Evolutionary conservation across 768 basidiomycete genomes (phyloP).

Genomic region (Calocera viscosa): DNA sequence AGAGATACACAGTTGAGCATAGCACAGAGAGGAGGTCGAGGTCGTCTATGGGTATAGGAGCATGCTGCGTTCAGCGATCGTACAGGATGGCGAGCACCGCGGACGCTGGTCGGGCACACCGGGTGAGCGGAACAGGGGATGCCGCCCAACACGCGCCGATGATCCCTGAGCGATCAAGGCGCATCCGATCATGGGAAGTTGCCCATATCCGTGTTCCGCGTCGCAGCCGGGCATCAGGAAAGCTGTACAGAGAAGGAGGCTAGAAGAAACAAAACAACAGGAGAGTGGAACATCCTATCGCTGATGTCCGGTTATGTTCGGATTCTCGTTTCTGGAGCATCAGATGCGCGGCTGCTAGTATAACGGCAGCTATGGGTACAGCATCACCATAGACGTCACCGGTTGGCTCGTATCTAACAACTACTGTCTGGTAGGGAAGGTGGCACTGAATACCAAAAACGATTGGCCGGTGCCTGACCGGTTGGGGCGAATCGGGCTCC

Average conservation of each 20-base stretch:
- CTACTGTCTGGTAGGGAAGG: neutral
- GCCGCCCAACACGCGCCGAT: neutral
- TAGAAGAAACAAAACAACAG: neutral
- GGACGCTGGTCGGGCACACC: neutral
- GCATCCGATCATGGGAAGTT: neutral
- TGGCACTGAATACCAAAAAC: neutral
- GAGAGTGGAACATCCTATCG: neutral
- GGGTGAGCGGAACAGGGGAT: neutral
- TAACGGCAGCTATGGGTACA: neutral
- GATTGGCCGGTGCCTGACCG: constrained; percentile 5
- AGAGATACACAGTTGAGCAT: neutral
- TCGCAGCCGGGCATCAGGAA: neutral
- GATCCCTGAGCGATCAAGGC: neutral
- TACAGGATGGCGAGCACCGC: neutral
- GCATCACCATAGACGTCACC: no score
- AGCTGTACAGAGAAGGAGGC: neutral
- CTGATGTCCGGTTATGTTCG: neutral
- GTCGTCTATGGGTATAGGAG: neutral
- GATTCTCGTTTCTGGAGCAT: no score
- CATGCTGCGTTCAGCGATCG: neutral
- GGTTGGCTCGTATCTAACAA: neutral
- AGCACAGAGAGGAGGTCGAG: neutral
- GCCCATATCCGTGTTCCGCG: neutral
- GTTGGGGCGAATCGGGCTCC: neutral
- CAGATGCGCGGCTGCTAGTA: neutral